Evolutionary conservation across 2,329 filamentous ascomycete genomes (phyloP).

Genomic region (Fonsecaea nubica): DNA sequence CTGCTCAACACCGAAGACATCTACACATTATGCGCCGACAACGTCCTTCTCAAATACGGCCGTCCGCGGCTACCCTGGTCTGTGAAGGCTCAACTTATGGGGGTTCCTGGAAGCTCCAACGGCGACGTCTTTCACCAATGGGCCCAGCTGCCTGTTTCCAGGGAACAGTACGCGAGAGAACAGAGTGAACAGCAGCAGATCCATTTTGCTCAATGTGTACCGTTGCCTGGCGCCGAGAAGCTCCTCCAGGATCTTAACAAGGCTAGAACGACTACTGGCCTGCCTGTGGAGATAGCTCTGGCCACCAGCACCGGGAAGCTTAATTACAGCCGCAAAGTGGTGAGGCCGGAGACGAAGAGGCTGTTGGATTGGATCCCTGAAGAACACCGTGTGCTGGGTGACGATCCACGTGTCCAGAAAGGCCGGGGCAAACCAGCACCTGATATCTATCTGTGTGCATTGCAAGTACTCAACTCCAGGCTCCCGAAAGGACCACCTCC

Average conservation of each 20-base stretch:
- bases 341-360: constrained; percentile 50
- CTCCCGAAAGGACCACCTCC: constrained; percentile 67
- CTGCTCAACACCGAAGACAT: constrained; percentile 91
- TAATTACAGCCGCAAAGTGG: constrained; percentile 80
- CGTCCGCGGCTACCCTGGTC: constrained; percentile 81
- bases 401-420: constrained; percentile 75
- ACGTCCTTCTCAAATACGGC: constrained; percentile 76
- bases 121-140: constrained; percentile 73
- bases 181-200: constrained; percentile 69
- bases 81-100: constrained; percentile 89
- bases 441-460: constrained; percentile 88
- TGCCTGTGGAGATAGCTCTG: constrained; percentile 71
- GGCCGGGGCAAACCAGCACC: constrained; percentile 91
- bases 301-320: constrained; percentile 76
- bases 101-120: constrained; percentile 66
- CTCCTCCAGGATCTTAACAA: constrained; percentile 66
- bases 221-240: constrained; percentile 76
- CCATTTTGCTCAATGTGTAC: constrained; percentile 73
- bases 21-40: constrained; percentile 84
- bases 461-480: constrained; percentile 82
- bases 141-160: constrained; percentile 80
- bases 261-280: constrained; percentile 41
- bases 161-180: constrained; percentile 69
- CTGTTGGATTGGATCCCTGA: constrained; percentile 67
- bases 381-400: constrained; percentile 78